Evolutionary conservation across 352 stramenopile genomes (phyloP), one percentile per base, ranked within the genome.

Genomic region (Pythium sukuiense): DNA sequence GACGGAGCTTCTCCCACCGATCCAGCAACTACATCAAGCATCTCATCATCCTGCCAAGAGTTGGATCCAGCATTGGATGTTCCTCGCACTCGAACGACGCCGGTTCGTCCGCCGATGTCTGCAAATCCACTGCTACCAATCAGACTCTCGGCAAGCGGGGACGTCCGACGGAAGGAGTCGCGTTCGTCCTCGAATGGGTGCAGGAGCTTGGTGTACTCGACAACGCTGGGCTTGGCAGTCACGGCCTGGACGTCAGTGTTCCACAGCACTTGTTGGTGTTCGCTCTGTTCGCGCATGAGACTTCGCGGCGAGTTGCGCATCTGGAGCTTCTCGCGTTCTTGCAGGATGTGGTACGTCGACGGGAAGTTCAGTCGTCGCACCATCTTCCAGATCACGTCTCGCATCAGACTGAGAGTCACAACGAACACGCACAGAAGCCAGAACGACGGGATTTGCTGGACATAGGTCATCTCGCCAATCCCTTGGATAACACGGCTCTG

Each of bases 331-430:
- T 93, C 85, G 1, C 85, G 85, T 53, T 93, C 85, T 53, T 93
- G 85, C 3, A 93, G 53, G 56, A 93, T 93, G 54, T 93, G 85
- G 49, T 93, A 91, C 43, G 83, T 82, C 13, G 82, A 89, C 5
- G 85, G 85, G 12, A 81, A 81, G 27, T 67, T 74, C 52, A 90
- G 67, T 6, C 85, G 85, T 16, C 82, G 82, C 41, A 93, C 52
- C 54, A 89, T 71, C 62, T 93, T 93, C 85, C 85, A 93, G 12
- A 93, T 68, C 33, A 74, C 43, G 50, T 93, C 85, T 33, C 85
- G 79, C n/a, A 93, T 54, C 30, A 93, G 57, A 45, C 75, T 89
- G 24, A 93, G 49, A 16, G 68, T 80, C 33, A 86, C 37, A n/a
- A 91, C 83, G 5, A 93, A 72, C 0, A 83, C 26, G 48, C 80